phyloP scores from a whole-genome alignment of 139 green algal species.

The Coelastrella sp. region DNA sequence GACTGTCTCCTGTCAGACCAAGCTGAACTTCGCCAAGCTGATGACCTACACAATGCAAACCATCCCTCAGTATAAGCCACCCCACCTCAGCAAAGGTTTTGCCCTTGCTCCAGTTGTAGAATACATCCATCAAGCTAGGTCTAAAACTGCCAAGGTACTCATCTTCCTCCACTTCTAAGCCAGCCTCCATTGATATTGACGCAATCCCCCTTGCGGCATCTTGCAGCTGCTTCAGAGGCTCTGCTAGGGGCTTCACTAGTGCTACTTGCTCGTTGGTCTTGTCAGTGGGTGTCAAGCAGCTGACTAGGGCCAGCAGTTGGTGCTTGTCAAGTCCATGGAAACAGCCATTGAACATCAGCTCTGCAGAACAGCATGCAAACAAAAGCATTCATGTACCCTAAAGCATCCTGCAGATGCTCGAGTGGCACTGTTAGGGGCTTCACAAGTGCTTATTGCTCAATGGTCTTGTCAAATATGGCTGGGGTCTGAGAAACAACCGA shows the following conservation, averaged over 20 bases:
- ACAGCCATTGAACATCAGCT: constrained; percentile 88
- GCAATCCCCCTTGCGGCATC: constrained; percentile 80
- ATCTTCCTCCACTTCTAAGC: constrained; percentile 81
- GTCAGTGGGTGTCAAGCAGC: constrained; percentile 81
- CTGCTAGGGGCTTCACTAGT: constrained; percentile 59
- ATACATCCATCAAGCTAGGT: constrained; percentile 85
- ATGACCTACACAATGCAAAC: no score
- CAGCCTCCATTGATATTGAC: constrained; percentile 73
- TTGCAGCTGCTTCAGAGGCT: constrained; percentile 74
- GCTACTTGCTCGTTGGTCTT: constrained; percentile 76
- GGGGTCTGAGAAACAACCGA: no score
- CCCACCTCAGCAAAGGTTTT: constrained; percentile 70
- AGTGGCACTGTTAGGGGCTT: no score
- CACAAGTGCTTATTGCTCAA: no score
- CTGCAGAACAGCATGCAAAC: constrained; percentile 41
- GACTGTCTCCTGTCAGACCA: no score
- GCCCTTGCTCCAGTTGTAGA: constrained; percentile 86
- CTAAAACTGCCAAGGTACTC: constrained; percentile 85
- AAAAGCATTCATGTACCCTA: no score
- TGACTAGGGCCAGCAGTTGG: constrained; percentile 78
- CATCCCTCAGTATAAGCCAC: background rate
- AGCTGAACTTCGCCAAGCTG: no score
- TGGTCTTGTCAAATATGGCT: no score
- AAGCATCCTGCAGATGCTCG: no score
- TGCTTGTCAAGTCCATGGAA: constrained; percentile 72